Evolutionary conservation across 352 stramenopile genomes (phyloP), one percentile per base, ranked within the genome.

Genomic region (Phytopythium cucurbitacearum): DNA sequence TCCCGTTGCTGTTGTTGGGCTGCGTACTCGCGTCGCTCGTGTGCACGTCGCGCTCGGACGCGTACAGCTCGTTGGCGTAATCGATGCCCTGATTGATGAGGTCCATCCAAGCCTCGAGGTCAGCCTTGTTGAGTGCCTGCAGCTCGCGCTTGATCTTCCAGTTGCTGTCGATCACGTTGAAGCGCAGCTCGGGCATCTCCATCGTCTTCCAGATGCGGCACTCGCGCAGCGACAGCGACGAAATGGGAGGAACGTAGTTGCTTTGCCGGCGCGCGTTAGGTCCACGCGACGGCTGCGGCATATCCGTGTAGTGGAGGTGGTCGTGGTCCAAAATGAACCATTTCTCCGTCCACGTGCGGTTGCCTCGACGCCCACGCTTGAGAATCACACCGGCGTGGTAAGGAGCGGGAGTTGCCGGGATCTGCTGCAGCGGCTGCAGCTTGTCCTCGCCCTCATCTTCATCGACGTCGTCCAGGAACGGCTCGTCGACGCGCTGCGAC

Each of bases 201-300:
- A 79, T 88, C 7, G 82, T 92, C 69, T 92, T 92, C 81, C 81
- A 92, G 57, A 92, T 90, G 12, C 81, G 79, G 47, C 81, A 92
- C 44, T 80, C 79, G 36, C 71, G 75, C 48, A 92, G 62, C 7
- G 67, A 73, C 15, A 92, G 56, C 43, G 77, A 87, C 37, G 81
- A 88, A 33, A 80, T 73, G 4, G 65, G 71, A 36, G 65, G 65
- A 32, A 71, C 49, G 10, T 45, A 57, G 51, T 66, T 69, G 35
- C 37, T 53, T 35, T 33, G 47, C 4, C 13, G 53, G 1, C 39
- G 44, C 9, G 47, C 39, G 42, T 35, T 51, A 44, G 35, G 48
- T 50, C 39, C 49, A 41, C 3, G 52, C 40, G 57, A 54, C 38
- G 67, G 51, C 40, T 63, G 58, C 8, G 56, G 70, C 9, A 77